Base-by-base conservation (phyloP, 2,329 filamentous ascomycete genomes). In the Fusarium tricinctum region DNA sequence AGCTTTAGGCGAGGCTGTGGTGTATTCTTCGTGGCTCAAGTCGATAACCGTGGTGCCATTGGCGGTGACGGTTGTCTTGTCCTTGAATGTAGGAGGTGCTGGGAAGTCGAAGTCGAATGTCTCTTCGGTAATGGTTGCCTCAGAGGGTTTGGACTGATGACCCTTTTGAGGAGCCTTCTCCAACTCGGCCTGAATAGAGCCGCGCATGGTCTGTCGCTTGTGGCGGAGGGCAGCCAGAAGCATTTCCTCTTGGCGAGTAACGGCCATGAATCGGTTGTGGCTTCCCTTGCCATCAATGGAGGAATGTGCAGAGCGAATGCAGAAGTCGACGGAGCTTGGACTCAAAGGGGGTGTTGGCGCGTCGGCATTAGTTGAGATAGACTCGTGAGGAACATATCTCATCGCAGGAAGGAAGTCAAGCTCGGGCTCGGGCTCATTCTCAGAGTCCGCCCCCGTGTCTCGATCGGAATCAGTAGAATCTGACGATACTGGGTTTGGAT, bases 241-340 rank as follows among this genome's bases (percentile, higher is more conserved):
- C 81, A 87, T 83, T 74, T 88, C 85, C 63, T 89, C 86, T 63
- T 88, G 85, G 6, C 80, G 81, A 0, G 86, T 88, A 19, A 89
- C 85, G 2, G 85, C 84, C 83, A 88, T 88, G 55, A 88, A 78
- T 2, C 86, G 82, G 28, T 77, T 77, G 33, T 78, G 75, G 28
- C 72, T 68, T 19, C 64, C 72, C 12, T 72, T 66, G 38, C 55
- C 63, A 42, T 80, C 76, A 10, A 80, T 73, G 0, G 82, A 81
- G 4, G 80, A 81, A 13, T 75, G 75, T 0, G 75, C 74, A 1
- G 80, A 78, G 35, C 81, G 80, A 17, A 83, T 76, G 61, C 81
- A 84, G 49, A 84, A 84, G 53, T 87, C 85, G 6, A 84, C 77
- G 8, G 83, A 86, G 3, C 79, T 81, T 0, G 86, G 86, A 30